Evolutionary conservation across 2,329 filamentous ascomycete species (phyloP), one percentile per base, ranked within the genome.

Genomic region (Arthrobotrys conoides): DNA sequence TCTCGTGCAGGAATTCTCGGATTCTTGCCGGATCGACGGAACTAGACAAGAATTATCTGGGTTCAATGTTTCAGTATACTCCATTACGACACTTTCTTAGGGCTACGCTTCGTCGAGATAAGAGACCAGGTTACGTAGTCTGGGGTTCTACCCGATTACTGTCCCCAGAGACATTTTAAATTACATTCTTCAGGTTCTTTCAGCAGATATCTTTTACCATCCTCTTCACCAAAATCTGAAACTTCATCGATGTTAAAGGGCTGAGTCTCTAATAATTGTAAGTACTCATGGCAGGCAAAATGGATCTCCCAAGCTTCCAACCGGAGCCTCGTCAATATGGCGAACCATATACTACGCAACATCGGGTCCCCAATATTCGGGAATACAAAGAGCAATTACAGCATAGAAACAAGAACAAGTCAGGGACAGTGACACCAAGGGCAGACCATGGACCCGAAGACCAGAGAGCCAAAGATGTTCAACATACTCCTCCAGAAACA

Each of bases 341-440:
- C 36, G 83, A 83, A 51, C 86, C 86, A 1, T 87, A 87, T 80
- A 86, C 84, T 64, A 84, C 84, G 41, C 83, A 83, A 10, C 84
- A 86, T 77, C 86, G 86, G 2, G 85, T 87, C 33, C 87, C 87
- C 6, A 88, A 87, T 30, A 84, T 88, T 53, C 85, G 86, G 49
- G 85, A 84, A 57, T 88, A 88, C 73, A 83, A 85, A 24, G 85
- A 88, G 75, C 86, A 87, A 18, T 16, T 64, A 16, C 30, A 68
- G 20, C n/a, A 68, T 46, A 38, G 71, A 36, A 48, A 69, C 53
- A 75, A 69, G 22, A 57, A 57, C 24, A 30, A 57, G 12, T 53
- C 71, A 6, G 64, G 41, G 8, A 55, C 64, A 1, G 27, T 30
- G 14, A 69, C 71, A 18, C 71, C 71, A 8, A 14, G 16, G 5